phyloP scores from a whole-genome alignment of 2,329 filamentous ascomycete species.

The Fusarium miscanthi region DNA sequence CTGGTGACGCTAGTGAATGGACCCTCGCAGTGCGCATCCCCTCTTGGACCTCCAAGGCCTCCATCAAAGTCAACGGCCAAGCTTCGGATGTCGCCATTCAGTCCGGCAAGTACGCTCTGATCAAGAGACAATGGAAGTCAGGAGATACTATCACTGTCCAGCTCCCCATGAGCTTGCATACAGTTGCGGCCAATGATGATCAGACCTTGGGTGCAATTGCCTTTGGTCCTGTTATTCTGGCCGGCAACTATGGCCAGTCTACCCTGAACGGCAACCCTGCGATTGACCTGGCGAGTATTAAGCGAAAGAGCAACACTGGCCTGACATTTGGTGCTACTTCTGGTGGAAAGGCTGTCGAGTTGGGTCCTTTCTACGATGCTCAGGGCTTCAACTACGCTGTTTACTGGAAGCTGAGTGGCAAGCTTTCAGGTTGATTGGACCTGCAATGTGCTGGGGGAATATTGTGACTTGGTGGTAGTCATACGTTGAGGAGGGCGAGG shows the following conservation, averaged over 20 bases:
- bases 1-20: constrained; percentile 49
- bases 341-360: constrained; percentile 44
- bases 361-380: constrained; percentile 56
- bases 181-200: constrained; percentile 61
- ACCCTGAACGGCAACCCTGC: constrained; percentile 43
- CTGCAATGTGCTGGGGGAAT: rapidly evolving
- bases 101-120: constrained; percentile 55
- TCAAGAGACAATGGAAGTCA: constrained; percentile 55
- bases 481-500: not conserved
- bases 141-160: constrained; percentile 57
- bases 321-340: constrained; percentile 51
- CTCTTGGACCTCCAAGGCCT: constrained; percentile 55
- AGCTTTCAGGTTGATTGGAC: not conserved
- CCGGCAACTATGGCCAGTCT: constrained; percentile 57
- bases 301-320: constrained; percentile 29
- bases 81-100: constrained; percentile 35
- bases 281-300: constrained; percentile 47
- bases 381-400: constrained; percentile 57
- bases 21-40: constrained; percentile 59
- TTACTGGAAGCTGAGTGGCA: constrained; percentile 50
- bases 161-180: constrained; percentile 59
- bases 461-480: rapidly evolving
- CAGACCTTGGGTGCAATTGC: constrained; percentile 56
- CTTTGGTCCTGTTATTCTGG: constrained; percentile 59
- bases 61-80: constrained; percentile 56